phyloP scores from a whole-genome alignment of 1,139 yeast species.

The Yamadazyma pseudoaaseri region DNA sequence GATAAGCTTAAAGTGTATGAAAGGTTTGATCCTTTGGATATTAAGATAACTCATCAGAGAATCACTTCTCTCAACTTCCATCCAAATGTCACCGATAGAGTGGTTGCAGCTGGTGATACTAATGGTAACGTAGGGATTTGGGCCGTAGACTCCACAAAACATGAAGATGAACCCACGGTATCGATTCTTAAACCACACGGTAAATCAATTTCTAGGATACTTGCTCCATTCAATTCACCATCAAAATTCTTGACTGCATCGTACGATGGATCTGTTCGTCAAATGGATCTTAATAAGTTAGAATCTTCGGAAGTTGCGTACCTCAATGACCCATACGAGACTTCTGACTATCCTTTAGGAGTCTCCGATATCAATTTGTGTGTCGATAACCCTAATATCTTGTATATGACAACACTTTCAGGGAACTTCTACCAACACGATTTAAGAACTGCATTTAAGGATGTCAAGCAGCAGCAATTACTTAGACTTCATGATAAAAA shows the following conservation, averaged over 20 bases:
- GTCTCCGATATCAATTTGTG: conserved; percentile 60
- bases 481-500: conserved; percentile 80
- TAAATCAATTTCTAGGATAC: conserved; percentile 64
- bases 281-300: conserved; percentile 63
- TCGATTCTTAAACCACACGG: conserved; percentile 71
- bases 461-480: conserved; percentile 29
- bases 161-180: conserved; percentile 52
- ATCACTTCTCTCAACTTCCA: conserved; percentile 75
- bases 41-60: conserved; percentile 70
- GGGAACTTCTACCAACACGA: conserved; percentile 80
- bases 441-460: conserved; percentile 45
- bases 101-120: conserved; percentile 85
- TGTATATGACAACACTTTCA: conserved; percentile 72
- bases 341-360: conserved; percentile 44
- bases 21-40: conserved; percentile 64
- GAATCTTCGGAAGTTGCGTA: conserved; percentile 57
- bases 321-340: conserved; percentile 49
- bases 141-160: conserved; percentile 55
- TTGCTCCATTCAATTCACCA: conserved; percentile 49
- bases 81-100: conserved; percentile 60
- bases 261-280: conserved; percentile 83
- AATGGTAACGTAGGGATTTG: conserved; percentile 85
- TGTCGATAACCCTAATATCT: conserved; percentile 43
- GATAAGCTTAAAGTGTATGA: conserved; percentile 50
- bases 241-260: conserved; percentile 66